Evolutionary conservation across 1,284 basidiomycete genomes (phyloP).

Genomic region (Gymnopus androsaceus): DNA sequence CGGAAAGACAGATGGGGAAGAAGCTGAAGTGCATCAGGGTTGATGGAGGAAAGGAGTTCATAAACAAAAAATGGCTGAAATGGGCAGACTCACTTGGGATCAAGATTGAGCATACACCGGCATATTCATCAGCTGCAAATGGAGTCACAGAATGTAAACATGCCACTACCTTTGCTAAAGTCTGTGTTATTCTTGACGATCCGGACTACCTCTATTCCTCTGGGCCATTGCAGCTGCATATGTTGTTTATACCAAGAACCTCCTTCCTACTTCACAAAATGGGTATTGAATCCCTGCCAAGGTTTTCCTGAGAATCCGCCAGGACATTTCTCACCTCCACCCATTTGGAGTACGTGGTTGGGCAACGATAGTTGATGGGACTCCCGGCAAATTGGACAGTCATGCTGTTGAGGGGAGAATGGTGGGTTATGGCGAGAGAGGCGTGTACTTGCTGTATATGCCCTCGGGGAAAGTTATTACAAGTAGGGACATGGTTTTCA

Average conservation of each 20-base stretch:
- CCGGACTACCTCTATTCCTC: slow-evolving; percentile 1
- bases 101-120: slow-evolving; percentile 20
- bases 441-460: slow-evolving; percentile 22
- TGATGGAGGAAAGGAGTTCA: too few relatives aligned
- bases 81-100: slow-evolving; percentile 21
- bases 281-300: slow-evolving; percentile 22
- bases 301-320: slow-evolving; percentile 20
- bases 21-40: not conserved
- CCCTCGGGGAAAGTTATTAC: slow-evolving; percentile 7
- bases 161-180: too few relatives aligned
- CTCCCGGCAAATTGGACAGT: slow-evolving; percentile 24
- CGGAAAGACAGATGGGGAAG: not conserved
- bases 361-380: slow-evolving; percentile 25
- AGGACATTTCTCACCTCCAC: slow-evolving; percentile 29
- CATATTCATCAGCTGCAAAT: too few relatives aligned
- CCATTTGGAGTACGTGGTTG: slow-evolving; percentile 26
- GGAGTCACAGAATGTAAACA: too few relatives aligned
- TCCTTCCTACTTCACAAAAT: slow-evolving; percentile 21
- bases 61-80: too few relatives aligned
- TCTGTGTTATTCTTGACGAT: not conserved
- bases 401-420: slow-evolving; percentile 21
- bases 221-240: slow-evolving; percentile 20
- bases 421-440: slow-evolving; percentile 25
- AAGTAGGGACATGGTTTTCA: slow-evolving; percentile 27
- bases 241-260: slow-evolving; percentile 22